phyloP scores from a whole-genome alignment of 495 filamentous ascomycete genomes.

The Pyronema domesticum region DNA sequence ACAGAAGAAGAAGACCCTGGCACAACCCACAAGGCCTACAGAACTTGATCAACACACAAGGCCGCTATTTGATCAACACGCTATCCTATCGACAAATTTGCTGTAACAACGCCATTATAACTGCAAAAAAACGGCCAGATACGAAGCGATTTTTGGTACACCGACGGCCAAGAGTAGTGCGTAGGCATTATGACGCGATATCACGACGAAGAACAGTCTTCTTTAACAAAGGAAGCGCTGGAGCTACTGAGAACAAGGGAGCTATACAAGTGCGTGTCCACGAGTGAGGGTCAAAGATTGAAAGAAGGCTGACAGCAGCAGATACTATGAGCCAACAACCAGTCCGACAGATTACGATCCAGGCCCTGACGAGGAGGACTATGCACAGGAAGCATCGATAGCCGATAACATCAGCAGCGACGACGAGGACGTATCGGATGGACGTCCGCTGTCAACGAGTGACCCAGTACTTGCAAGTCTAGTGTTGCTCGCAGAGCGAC shows the following conservation, averaged over 20 bases:
- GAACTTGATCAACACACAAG: too few relatives aligned
- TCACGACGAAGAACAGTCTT: conserved; percentile 14
- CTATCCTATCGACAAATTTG: too few relatives aligned
- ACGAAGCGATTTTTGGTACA: too few relatives aligned
- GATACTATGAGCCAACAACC: conserved; percentile 2
- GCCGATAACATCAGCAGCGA: not conserved
- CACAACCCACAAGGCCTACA: too few relatives aligned
- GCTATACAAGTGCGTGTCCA: not conserved
- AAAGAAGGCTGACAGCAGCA: not conserved
- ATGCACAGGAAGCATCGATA: not conserved
- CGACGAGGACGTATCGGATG: not conserved
- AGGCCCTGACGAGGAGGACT: not conserved
- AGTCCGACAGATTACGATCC: not conserved
- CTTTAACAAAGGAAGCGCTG: not conserved
- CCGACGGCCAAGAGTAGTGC: too few relatives aligned
- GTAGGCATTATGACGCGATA: too few relatives aligned
- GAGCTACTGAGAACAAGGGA: not conserved
- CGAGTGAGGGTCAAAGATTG: not conserved
- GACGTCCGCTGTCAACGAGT: not conserved
- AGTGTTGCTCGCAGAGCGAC: not conserved
- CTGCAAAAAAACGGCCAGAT: too few relatives aligned
- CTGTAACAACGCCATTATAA: too few relatives aligned
- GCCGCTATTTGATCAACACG: too few relatives aligned
- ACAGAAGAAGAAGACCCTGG: too few relatives aligned
- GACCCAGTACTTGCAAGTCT: not conserved